These are phyloP conservation scores for Tulasnella sp. DNA, from an alignment of 768 basidiomycete genomes.

Conservation along the genomic window DNA sequence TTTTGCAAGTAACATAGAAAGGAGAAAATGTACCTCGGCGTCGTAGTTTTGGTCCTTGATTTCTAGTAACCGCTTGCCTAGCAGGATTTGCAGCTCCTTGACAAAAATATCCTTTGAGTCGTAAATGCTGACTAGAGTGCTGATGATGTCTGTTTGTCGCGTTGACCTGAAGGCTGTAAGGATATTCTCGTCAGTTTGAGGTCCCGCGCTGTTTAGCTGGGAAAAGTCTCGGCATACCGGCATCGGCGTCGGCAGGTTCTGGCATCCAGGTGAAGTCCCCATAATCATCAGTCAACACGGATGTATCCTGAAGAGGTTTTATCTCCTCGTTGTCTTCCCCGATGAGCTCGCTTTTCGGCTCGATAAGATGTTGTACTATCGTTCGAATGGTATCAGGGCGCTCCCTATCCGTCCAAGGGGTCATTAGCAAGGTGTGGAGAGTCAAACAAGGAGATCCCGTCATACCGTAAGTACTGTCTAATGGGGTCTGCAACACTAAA, in stretches of 20 bases:
- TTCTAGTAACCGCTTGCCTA: slow-evolving; percentile 77
- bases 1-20: neutral
- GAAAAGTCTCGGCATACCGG: slow-evolving; percentile 44
- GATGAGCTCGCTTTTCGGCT: slow-evolving; percentile 17
- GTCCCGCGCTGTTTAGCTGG: neutral
- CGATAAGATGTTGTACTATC: slow-evolving; percentile 81
- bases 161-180: slow-evolving; percentile 80
- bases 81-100: slow-evolving; percentile 85
- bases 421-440: neutral
- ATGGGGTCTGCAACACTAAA: slow-evolving; percentile 94
- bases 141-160: slow-evolving; percentile 88
- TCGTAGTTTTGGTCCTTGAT: slow-evolving; percentile 76
- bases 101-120: slow-evolving; percentile 95
- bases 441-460: slow-evolving; percentile 13
- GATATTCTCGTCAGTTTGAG: neutral
- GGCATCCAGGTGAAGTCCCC: slow-evolving; percentile 91
- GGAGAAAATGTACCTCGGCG: slow-evolving; percentile 41
- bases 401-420: slow-evolving; percentile 42
- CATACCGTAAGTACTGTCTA: slow-evolving; percentile 72
- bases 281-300: slow-evolving; percentile 67
- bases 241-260: slow-evolving; percentile 93
- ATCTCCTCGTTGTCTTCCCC: slow-evolving; percentile 27
- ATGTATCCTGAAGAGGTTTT: slow-evolving; percentile 56
- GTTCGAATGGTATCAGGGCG: slow-evolving; percentile 89
- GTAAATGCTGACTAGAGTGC: slow-evolving; percentile 94